Base-by-base conservation (phyloP, 805 yeast genomes). In the Starmerella cellae region DNA sequence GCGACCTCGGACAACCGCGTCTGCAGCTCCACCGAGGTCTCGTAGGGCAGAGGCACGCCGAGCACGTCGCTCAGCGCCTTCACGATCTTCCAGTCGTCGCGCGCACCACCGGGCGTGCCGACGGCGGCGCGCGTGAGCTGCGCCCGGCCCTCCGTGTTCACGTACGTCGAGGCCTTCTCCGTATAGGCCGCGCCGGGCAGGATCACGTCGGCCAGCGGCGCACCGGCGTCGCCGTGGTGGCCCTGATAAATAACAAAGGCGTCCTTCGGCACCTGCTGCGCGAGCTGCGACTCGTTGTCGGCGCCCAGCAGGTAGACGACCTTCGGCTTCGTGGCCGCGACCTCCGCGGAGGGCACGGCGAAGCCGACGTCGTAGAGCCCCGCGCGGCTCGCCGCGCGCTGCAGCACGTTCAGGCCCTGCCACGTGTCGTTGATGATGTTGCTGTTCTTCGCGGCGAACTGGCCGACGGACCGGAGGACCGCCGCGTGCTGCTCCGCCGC, bases 181-280 rank as follows among this genome's bases (percentile, higher is more conserved):
- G 94, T 83, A 71, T 79, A 83, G 31, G 94, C 94, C 28, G 87
- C 71, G 37, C 87, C 87, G 36, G 94, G 94, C 52, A 82, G 71
- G 46, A 82, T 73, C 35, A 82, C 93, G 61, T 82, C 94, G 35
- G 94, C 94, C 53, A 75, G 72, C 8, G 88, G 77, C 23, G 94
- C 94, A 53, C 94, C 94, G 19, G 72, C 62, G 55, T 82, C 94
- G 65, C 94, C 94, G 63, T 82, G 94, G 63, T 83, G 94, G 43
- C 94, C 94, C 65, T 82, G 84, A 65, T 82, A 82, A 41, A 82
- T 77, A 24, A 83, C 94, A 60, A 82, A 83, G 3, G 94, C 83
- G 59, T 82, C 91, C 60, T 69, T 68, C 51, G 94, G 93, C 53
- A 82, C 74, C 45, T 78, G 79, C 47, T 69, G 64, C 51, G 94